Conservation (phyloP, 495 filamentous ascomycete genomes). For the Hyaloscypha finlandica region DNA sequence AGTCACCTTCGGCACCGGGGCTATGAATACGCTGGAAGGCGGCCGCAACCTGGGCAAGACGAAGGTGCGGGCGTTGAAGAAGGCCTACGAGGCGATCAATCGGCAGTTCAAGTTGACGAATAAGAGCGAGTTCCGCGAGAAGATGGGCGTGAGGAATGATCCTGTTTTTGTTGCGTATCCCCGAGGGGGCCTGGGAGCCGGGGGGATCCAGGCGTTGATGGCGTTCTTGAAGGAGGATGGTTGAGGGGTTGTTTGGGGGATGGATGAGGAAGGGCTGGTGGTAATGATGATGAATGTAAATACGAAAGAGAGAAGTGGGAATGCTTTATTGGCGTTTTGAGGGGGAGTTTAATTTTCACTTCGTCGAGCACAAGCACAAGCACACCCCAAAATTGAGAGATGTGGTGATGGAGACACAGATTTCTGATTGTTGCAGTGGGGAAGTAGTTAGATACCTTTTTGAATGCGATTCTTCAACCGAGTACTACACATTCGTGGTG, state of each 20-base stretch:
- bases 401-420: too few relatives aligned
- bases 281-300: too few relatives aligned
- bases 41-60: constrained; percentile 75
- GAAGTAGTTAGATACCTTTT: too few relatives aligned
- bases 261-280: neutral
- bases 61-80: constrained; percentile 70
- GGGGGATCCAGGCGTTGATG: constrained; percentile 72
- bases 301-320: too few relatives aligned
- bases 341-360: too few relatives aligned
- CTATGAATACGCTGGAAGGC: constrained; percentile 63
- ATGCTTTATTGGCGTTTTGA: too few relatives aligned
- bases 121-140: constrained; percentile 86
- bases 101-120: constrained; percentile 75
- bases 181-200: constrained; percentile 73
- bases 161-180: constrained; percentile 82
- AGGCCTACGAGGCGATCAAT: constrained; percentile 74
- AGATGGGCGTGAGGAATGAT: constrained; percentile 77
- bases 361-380: too few relatives aligned
- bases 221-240: constrained; percentile 81
- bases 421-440: too few relatives aligned
- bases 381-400: too few relatives aligned
- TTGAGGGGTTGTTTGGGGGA: constrained; percentile 6
- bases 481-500: too few relatives aligned
- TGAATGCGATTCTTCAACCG: too few relatives aligned
- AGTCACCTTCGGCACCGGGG: constrained; percentile 81